Evolutionary conservation across 345 rosid genomes (phyloP).

Genomic region (Eucalyptus cloeziana): DNA sequence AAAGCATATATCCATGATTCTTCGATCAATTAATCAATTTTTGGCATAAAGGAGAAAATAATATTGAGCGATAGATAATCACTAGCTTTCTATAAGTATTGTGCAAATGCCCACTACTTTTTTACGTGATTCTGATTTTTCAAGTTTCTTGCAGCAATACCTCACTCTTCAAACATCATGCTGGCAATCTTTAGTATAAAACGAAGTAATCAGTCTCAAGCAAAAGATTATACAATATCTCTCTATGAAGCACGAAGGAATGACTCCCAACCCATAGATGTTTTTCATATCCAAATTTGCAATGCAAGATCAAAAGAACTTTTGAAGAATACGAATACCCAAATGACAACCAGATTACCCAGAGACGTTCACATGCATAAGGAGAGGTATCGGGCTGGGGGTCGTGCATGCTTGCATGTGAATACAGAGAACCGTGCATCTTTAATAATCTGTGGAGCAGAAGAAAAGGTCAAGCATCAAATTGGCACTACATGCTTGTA

Average conservation of each 20-base stretch:
- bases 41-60: too few species aligned
- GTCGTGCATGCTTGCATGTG: neutral
- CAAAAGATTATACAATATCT: too few species aligned
- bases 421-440: neutral
- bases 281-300: neutral
- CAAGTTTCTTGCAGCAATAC: neutral
- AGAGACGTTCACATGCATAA: neutral
- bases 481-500: neutral
- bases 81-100: too few species aligned
- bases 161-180: neutral
- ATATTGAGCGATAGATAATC: too few species aligned
- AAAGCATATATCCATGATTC: neutral
- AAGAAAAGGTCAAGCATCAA: neutral
- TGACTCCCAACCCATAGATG: neutral
- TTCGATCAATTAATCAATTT: too few species aligned
- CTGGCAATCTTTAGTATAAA: neutral
- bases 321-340: neutral
- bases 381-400: neutral
- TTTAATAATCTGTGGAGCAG: neutral
- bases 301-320: neutral
- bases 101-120: too few species aligned
- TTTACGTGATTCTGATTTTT: neutral
- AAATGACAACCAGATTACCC: too few species aligned
- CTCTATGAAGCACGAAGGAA: neutral
- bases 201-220: neutral